These are phyloP conservation scores for Penicillium concentricum DNA, from an alignment of 2,329 filamentous ascomycete genomes.

Conservation along the genomic window DNA sequence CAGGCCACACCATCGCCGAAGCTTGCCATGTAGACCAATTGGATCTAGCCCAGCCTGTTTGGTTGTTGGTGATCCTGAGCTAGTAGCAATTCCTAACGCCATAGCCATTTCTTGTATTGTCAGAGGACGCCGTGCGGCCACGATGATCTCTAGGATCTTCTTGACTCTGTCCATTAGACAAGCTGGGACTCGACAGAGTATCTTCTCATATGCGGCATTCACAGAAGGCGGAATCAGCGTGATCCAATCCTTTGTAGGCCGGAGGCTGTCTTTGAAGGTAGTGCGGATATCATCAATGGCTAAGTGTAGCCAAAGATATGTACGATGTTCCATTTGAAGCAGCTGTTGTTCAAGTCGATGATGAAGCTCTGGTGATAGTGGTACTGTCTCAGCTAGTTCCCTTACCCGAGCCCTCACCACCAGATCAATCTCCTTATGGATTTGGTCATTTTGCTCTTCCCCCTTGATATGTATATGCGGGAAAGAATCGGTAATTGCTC, in stretches of 20 bases:
- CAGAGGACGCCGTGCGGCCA: no score
- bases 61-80: no score
- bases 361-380: background rate
- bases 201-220: slow-evolving; percentile 14
- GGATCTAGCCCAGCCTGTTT: no score
- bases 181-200: slow-evolving; percentile 11
- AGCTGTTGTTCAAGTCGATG: slow-evolving; percentile 14
- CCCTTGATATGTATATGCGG: slow-evolving; percentile 11
- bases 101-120: no score
- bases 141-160: no score
- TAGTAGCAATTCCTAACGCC: no score
- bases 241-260: slow-evolving; percentile 9
- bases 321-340: slow-evolving; percentile 19
- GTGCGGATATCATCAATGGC: slow-evolving; percentile 13
- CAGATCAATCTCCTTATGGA: slow-evolving; percentile 14
- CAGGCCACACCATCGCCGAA: no score
- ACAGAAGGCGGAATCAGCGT: slow-evolving; percentile 12
- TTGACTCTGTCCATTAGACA: no score
- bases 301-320: slow-evolving; percentile 23
- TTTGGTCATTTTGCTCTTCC: slow-evolving; percentile 14
- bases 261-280: slow-evolving; percentile 7
- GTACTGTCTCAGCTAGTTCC: slow-evolving; percentile 4
- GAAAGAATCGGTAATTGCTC: background rate
- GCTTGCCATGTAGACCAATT: no score
- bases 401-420: slow-evolving; percentile 11